Base-by-base conservation (phyloP, 2,329 filamentous ascomycete species). In the Cladobotryum mycophilum region DNA sequence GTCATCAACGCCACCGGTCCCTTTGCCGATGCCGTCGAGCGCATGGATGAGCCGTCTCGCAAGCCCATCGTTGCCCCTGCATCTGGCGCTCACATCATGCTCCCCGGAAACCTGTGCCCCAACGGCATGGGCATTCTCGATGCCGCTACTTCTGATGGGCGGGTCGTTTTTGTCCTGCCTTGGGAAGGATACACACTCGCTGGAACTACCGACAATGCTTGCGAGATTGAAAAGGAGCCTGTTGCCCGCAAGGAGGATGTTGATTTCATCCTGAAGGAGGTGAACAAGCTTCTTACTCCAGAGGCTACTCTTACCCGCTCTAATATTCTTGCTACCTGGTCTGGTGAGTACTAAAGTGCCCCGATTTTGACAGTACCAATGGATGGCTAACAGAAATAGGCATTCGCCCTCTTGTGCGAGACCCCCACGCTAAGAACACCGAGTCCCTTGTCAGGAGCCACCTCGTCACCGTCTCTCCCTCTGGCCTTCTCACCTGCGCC, bases 181-280 rank as follows among this genome's bases (percentile, higher is more conserved):
- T 93, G 88, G 88, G 85, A 92, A 68, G 88, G 88, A 48, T 88
- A 88, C 73, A 92, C 88, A 6, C 88, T 93, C 54, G 88, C 88
- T 45, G 88, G 88, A 58, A 92, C 88, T 13, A 93, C 88, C 3
- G 88, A 93, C 61, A 84, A 83, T 51, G 82, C 86, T 3, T 86
- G 85, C 49, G 70, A 76, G 15, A 82, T 93, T 56, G 79, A 80
- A 53, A 73, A 75, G 48, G 80, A 89, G 60, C 88, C 88, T 3
- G 71, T 89, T 25, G 85, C 88, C 5, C 82, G 83, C 46, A 84
- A 89, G 64, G 75, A 87, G 55, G 88, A 91, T 57, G 89, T 92
- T 61, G 80, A 87, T 61, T 92, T 88, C 80, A 92, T 93, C 62
- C 73, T 93, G 42, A 81, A 80, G 56, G 88, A 92, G 69, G 82